Evolutionary conservation across 2,329 filamentous ascomycete species (phyloP), one percentile per base, ranked within the genome.

Genomic region (Hirsutella thompsonii): DNA sequence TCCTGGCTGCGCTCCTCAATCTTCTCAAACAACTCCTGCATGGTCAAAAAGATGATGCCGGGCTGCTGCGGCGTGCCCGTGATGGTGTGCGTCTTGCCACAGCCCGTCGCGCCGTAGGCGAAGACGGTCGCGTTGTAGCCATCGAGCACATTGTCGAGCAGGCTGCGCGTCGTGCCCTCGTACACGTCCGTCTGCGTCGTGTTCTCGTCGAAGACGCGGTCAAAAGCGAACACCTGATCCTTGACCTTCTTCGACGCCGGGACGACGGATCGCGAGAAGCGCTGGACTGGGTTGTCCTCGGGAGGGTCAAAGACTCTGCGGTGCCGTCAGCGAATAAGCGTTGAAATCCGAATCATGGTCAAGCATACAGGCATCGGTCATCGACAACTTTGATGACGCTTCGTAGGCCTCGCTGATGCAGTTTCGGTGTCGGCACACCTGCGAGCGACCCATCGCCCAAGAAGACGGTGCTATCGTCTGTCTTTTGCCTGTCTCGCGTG

Each of bases 111-210:
- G 51, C 92, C 92, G 61, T 98, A 98, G 38, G 92, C 92, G 59
- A 98, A 98, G 4, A 98, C 92, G 0, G 92, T 98, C 37, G 92
- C 92, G 68, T 98, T 98, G 70, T 95, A 98, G 49, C 92, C 92
- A 51, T 98, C 89, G 44, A 98, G 71, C 14, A 98, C 89, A 57
- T 83, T 95, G 59, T 96, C 90, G 46, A 98, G 75, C n/a, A 98
- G 74, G 42, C 69, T 77, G 60, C 82, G 84, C 2, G 90, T 94
- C 1, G 92, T 96, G 13, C 85, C 75, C 60, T 96, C 92, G 68
- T 96, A 98, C 1, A 98, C 86, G 55, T 98, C 92, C 44, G 76
- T 81, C 55, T 98, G 92, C 6, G 81, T 81, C 16, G 85, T 85
- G 57, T 90, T 94, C 44, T 96, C 89, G 70, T 98, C 92, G 62